Conservation (phyloP, 106 monocot genomes). For the Dendrobium chrysotoxum region DNA sequence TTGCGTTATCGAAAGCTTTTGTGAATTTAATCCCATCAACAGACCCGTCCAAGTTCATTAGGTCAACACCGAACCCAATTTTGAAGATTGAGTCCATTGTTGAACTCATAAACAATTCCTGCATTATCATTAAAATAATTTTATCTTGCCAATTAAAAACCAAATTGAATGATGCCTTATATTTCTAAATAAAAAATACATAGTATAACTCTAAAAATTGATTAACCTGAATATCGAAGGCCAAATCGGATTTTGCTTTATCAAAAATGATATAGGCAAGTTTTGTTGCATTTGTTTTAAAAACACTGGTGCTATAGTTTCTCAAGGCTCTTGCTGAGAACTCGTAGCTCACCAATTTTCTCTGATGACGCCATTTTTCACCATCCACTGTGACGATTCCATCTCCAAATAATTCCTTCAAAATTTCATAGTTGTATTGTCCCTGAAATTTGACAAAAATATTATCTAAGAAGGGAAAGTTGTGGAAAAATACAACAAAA, state of each 20-base stretch:
- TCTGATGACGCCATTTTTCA: constrained; percentile 16
- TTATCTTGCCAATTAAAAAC: not conserved
- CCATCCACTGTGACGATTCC: constrained; percentile 15
- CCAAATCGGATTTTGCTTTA: not conserved
- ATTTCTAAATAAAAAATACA: not conserved
- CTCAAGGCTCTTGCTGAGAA: constrained; percentile 10
- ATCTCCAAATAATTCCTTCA: constrained; percentile 8
- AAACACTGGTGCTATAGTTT: constrained; percentile 7
- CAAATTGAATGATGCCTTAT: not conserved
- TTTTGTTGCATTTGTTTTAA: constrained; percentile 20
- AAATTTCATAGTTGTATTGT: not conserved
- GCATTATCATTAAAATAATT: not conserved
- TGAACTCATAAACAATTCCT: constrained; percentile 23
- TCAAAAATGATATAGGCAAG: constrained; percentile 6
- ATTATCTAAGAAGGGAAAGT: no score
- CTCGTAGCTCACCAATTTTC: constrained; percentile 16
- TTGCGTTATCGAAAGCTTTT: constrained; percentile 25
- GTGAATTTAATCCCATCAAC: not conserved
- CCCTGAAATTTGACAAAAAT: not conserved
- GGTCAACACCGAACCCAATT: constrained; percentile 13
- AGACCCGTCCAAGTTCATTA: not conserved
- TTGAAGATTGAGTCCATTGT: constrained; percentile 25
- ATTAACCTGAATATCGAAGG: not conserved
- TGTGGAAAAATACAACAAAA: no score
- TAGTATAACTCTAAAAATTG: constrained; percentile 11